Conservation (phyloP, 2,329 filamentous ascomycete genomes). For the Ploettnerulaceae sp. region DNA sequence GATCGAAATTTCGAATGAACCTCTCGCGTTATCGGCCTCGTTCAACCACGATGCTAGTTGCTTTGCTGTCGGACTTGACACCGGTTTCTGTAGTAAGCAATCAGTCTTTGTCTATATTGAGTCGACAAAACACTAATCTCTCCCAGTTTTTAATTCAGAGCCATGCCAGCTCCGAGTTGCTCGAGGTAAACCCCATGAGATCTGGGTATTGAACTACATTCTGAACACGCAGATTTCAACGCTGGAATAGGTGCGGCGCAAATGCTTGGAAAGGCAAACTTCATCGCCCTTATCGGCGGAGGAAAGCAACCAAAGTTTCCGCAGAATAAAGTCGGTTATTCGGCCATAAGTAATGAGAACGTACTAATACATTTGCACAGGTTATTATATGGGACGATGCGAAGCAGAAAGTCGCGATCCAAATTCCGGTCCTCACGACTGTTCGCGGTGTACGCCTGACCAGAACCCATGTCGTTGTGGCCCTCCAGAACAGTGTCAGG, state of each 20-base stretch:
- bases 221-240: slow-evolving; percentile 58
- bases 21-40: slow-evolving; percentile 72
- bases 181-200: slow-evolving; percentile 41
- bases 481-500: slow-evolving; percentile 75
- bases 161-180: slow-evolving; percentile 65
- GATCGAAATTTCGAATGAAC: slow-evolving; percentile 62
- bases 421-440: slow-evolving; percentile 72
- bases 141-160: slow-evolving; percentile 65
- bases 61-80: slow-evolving; percentile 82
- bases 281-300: slow-evolving; percentile 83
- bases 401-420: slow-evolving; percentile 69
- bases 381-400: slow-evolving; percentile 90
- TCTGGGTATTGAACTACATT: not conserved
- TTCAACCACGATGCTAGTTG: slow-evolving; percentile 84
- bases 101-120: not conserved
- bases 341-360: not conserved
- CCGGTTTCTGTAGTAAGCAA: slow-evolving; percentile 73
- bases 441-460: slow-evolving; percentile 77
- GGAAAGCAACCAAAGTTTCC: slow-evolving; percentile 81
- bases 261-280: slow-evolving; percentile 84
- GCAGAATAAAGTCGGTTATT: slow-evolving; percentile 65
- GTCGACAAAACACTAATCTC: slow-evolving; percentile 10
- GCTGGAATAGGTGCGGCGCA: slow-evolving; percentile 77
- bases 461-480: slow-evolving; percentile 70
- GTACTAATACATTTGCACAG: slow-evolving; percentile 36